Percentiles rank a stretch among this genome's conserved stretches.
Conservation (phyloP, 2,329 filamentous ascomycete genomes). For the Penicillium sp. region DNA sequence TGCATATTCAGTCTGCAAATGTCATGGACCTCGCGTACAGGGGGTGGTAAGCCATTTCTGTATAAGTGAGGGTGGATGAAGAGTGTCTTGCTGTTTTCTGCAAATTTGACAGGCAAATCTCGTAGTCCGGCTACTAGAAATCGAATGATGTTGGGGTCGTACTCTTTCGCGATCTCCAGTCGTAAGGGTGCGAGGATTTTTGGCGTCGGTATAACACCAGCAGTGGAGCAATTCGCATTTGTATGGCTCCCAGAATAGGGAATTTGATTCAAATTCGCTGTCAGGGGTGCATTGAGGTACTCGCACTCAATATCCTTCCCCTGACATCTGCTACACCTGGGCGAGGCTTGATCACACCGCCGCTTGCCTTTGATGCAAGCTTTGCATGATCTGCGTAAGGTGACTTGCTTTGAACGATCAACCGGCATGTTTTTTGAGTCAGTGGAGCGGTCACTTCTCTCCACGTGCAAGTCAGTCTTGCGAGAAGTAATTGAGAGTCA, state of each 20-base stretch:
- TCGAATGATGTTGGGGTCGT: conserved; percentile 18
- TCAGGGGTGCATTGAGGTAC: conserved; percentile 28
- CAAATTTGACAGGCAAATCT: conserved; percentile 18
- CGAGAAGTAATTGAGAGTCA: too few species aligned
- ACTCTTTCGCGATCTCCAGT: conserved; percentile 29
- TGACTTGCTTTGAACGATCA: neutral
- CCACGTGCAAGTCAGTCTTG: too few species aligned
- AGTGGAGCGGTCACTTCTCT: neutral
- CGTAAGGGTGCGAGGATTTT: conserved; percentile 13
- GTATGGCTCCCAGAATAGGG: neutral
- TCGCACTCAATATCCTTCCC: conserved; percentile 23
- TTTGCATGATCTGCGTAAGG: conserved; percentile 31
- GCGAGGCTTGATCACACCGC: conserved; percentile 30
- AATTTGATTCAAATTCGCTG: neutral
- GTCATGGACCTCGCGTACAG: conserved; percentile 20
- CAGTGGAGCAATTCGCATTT: neutral
- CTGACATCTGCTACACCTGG: conserved; percentile 28
- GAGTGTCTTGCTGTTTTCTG: conserved; percentile 19
- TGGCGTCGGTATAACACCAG: neutral
- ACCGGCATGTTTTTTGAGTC: neutral
- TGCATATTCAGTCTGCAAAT: conserved; percentile 22
- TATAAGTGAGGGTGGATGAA: conserved; percentile 31
- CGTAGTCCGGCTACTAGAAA: conserved; percentile 25
- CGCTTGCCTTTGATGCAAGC: conserved; percentile 30
- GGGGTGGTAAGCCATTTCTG: conserved; percentile 1